A percentile compares a stretch with the other conserved stretches of the same genome.
phyloP scores from a whole-genome alignment of 2,329 filamentous ascomycete species.

The Alternaria metachromatica region DNA sequence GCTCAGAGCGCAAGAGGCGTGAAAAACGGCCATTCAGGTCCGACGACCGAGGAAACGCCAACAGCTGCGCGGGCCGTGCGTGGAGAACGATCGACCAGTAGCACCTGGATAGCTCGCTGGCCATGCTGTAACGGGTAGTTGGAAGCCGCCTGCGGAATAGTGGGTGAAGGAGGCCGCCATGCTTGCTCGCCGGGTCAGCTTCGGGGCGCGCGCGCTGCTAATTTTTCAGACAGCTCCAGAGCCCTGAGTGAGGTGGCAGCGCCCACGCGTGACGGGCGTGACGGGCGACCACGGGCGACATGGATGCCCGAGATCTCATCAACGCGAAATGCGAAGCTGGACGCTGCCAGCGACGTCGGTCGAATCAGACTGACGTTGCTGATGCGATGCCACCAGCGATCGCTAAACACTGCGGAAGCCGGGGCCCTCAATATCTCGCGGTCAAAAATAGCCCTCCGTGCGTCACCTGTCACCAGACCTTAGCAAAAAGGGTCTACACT shows the following conservation, averaged over 20 bases:
- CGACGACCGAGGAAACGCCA: conserved; percentile 29
- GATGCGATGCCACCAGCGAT: conserved; percentile 29
- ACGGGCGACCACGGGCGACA: background rate
- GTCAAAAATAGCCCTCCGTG: conserved; percentile 38
- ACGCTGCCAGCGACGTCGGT: background rate
- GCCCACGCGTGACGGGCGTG: background rate
- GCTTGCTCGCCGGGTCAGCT: conserved; percentile 13
- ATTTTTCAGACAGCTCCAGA: conserved; percentile 4
- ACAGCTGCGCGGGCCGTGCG: conserved; percentile 34
- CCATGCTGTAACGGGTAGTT: conserved; percentile 19
- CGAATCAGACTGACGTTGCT: conserved; percentile 24
- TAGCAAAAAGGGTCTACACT: conserved; percentile 9
- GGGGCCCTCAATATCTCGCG: conserved; percentile 29
- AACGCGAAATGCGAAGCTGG: background rate
- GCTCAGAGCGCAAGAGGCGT: conserved; percentile 28
- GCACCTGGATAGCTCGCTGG: conserved; percentile 15
- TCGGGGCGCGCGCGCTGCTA: conserved; percentile 15
- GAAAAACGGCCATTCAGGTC: conserved; percentile 35
- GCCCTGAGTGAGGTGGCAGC: background rate
- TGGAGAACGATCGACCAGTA: conserved; percentile 35
- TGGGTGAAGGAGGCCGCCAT: conserved; percentile 1
- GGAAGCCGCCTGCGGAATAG: conserved; percentile 15
- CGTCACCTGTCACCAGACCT: conserved; percentile 27
- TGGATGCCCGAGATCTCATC: conserved; percentile 1
- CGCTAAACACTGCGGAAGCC: conserved; percentile 29